These are phyloP conservation scores for Hypoxylon fuscum DNA, from an alignment of 495 filamentous ascomycete genomes.

Conservation along the genomic window DNA sequence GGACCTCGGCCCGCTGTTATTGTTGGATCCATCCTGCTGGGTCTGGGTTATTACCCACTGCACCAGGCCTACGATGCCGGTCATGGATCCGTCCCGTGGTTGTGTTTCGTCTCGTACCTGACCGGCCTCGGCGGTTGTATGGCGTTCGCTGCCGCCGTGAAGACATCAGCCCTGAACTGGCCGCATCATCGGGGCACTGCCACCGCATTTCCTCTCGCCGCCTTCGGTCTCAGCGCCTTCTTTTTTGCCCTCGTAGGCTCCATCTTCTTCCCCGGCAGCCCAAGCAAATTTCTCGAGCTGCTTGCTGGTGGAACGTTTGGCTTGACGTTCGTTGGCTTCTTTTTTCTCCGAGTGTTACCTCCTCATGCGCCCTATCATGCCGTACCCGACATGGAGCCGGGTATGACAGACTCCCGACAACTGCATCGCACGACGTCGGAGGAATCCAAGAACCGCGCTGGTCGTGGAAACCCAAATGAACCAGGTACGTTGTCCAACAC, in stretches of 20 bases:
- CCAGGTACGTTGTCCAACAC: constrained; percentile 69
- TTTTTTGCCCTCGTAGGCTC: constrained; percentile 87
- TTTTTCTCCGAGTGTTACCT: constrained; percentile 83
- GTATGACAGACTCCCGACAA: constrained; percentile 62
- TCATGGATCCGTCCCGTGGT: constrained; percentile 70
- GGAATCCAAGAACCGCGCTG: constrained; percentile 55
- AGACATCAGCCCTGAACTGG: constrained; percentile 91
- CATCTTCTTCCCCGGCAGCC: constrained; percentile 84
- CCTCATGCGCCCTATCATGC: constrained; percentile 69
- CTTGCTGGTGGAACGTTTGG: constrained; percentile 81
- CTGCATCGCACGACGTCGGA: constrained; percentile 71
- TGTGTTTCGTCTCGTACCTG: constrained; percentile 84
- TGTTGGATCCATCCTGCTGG: constrained; percentile 74
- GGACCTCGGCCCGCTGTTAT: constrained; percentile 82
- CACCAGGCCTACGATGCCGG: constrained; percentile 69
- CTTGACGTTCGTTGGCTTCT: constrained; percentile 75
- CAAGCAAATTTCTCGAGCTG: constrained; percentile 78
- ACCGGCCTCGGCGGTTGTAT: constrained; percentile 88
- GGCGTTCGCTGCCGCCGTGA: constrained; percentile 86
- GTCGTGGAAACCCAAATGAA: constrained; percentile 59
- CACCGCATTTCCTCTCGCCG: constrained; percentile 89
- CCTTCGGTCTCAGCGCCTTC: constrained; percentile 94
- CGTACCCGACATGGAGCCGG: constrained; percentile 61
- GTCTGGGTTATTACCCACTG: constrained; percentile 82
- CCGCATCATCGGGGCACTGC: constrained; percentile 91